phyloP scores from a whole-genome alignment of 176 grass and related monocot species.

The Phoenix dactylifera region DNA sequence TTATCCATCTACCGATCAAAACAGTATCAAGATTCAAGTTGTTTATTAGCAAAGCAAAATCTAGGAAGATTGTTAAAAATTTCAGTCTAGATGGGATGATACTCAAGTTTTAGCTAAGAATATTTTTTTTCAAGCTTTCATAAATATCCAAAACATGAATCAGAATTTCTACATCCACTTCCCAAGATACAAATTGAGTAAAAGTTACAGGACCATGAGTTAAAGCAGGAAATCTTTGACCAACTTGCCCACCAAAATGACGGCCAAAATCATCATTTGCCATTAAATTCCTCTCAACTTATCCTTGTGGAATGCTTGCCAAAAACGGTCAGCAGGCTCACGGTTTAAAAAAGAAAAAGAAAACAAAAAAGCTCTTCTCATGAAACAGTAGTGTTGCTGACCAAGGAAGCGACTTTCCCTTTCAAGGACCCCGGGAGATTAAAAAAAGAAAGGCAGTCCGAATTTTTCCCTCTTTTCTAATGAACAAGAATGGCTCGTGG shows the following conservation, averaged over 20 bases:
- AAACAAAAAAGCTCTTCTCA: conserved; percentile 27
- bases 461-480: neutral
- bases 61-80: no score
- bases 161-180: no score
- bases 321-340: conserved; percentile 13
- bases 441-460: conserved; percentile 15
- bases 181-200: no score
- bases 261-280: no score
- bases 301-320: conserved; percentile 28
- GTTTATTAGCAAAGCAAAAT: no score
- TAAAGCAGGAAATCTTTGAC: neutral
- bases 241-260: neutral
- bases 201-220: neutral
- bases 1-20: no score
- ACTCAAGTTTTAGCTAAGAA: no score
- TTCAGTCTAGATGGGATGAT: no score
- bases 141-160: no score
- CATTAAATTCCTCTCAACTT: conserved; percentile 1
- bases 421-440: conserved; percentile 31
- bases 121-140: no score
- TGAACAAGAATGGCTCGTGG: neutral
- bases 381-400: conserved; percentile 40
- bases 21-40: no score
- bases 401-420: conserved; percentile 38
- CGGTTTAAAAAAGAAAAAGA: conserved; percentile 16